These are phyloP conservation scores for Dictyostelium brefeldianum DNA, from an alignment of 78 protist genomes.

Conservation along the genomic window DNA sequence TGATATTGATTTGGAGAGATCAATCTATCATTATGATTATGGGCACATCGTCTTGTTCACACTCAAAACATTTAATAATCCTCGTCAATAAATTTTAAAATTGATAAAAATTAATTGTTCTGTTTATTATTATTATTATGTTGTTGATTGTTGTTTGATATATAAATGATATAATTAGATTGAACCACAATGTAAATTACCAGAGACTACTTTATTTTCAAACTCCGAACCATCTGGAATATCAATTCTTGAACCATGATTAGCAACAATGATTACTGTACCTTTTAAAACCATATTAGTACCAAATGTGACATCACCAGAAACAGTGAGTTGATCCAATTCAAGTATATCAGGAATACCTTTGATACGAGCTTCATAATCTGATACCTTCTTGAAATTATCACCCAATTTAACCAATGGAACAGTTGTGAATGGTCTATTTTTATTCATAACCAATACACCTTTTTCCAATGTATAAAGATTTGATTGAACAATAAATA, in stretches of 20 bases:
- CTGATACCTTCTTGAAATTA: conserved; percentile 88
- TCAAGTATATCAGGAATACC: conserved; percentile 94
- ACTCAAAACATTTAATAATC: no score
- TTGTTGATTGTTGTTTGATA: no score
- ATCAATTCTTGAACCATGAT: conserved; percentile 89
- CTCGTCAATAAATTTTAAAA: no score
- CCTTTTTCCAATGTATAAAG: conserved; percentile 89
- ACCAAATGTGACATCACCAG: conserved; percentile 96
- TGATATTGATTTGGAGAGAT: no score
- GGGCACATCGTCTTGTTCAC: no score
- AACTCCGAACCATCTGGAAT: conserved; percentile 92
- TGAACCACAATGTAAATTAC: conserved; percentile 73
- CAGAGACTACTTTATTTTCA: conserved; percentile 94
- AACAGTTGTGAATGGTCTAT: conserved; percentile 83
- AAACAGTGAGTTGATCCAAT: conserved; percentile 93
- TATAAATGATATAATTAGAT: no score
- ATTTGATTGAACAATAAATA: conserved; percentile 94
- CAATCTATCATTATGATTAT: no score
- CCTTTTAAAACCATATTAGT: conserved; percentile 87
- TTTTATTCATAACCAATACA: conserved; percentile 81
- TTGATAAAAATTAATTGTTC: no score
- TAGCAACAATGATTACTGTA: conserved; percentile 92
- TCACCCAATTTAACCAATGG: conserved; percentile 95
- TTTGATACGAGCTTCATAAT: conserved; percentile 78
- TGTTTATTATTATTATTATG: no score